Evolutionary conservation across 2,329 filamentous ascomycete species (phyloP), one percentile per base, ranked within the genome.

Genomic region (Fusarium longipes): DNA sequence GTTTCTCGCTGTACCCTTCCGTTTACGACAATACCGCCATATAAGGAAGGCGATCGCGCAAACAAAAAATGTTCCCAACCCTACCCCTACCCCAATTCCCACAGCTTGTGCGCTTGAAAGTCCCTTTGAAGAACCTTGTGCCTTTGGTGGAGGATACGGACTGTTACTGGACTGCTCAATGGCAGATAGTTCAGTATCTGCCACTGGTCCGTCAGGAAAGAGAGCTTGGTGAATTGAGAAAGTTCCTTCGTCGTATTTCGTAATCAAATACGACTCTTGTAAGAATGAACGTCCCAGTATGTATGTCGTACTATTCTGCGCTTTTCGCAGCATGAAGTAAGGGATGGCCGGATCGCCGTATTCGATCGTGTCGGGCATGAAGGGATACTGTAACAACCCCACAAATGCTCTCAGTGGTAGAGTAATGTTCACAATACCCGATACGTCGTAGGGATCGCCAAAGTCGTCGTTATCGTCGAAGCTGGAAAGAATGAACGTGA

Each of bases 251-350:
- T 88, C 86, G 70, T 87, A 89, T 65, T 83, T 83, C 25, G 83
- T 86, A 30, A 86, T 81, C 8, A 88, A 75, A 61, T 88, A 88
- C 3, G 89, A 85, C 76, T 93, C 90, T 73, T 93, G 91, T 53
- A 93, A 78, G 67, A 93, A 92, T 0, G 86, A 84, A 32, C 89
- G 83, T 9, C 91, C 91, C 33, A 93, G 82, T 14, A 89, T 84
- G 74, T 87, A 84, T 65, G 87, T 82, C 15, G 80, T 81, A 33
- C 82, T 82, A 57, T 85, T 82, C 20, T 82, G 73, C 12, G 86
- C 80, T 59, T 85, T 84, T 69, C 86, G 84, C 50, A 93, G 80
- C 5, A 90, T 89, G 60, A 93, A 92, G 73, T 92, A 93, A 12
- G 83, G 84, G 11, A 84, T 74, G 33, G 79, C 79, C 10, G 80